These are phyloP conservation scores for Endocarpon pusillum DNA, from an alignment of 495 filamentous ascomycete genomes.

Conservation along the genomic window DNA sequence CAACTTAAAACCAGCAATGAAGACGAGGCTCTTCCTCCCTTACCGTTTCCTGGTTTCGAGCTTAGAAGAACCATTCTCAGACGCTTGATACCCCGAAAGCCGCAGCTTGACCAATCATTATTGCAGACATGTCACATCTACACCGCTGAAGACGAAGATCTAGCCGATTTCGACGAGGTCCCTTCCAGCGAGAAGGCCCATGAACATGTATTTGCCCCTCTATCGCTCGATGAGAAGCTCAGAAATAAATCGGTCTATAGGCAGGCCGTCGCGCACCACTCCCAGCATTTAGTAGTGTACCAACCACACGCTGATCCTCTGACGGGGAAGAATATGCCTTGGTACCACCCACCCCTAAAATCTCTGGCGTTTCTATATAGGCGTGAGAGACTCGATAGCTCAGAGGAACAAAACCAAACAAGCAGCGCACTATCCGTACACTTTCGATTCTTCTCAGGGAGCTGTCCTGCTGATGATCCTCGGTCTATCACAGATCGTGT, in stretches of 20 bases:
- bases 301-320: constrained; percentile 55
- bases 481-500: constrained; percentile 33
- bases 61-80: constrained; percentile 47
- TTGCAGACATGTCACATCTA: constrained; percentile 71
- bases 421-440: constrained; percentile 17
- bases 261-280: too few species aligned
- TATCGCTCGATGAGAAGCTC: too few species aligned
- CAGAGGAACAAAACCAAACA: too few species aligned
- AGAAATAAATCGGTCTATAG: constrained; percentile 8
- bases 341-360: constrained; percentile 66
- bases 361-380: constrained; percentile 49
- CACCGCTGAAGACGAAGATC: constrained; percentile 5
- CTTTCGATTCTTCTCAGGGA: constrained; percentile 14
- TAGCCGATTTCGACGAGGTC: constrained; percentile 2
- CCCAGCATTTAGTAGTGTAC: constrained; percentile 63
- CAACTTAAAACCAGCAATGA: constrained; percentile 2
- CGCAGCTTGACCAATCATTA: constrained; percentile 49
- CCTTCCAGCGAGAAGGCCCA: constrained; percentile 5
- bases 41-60: constrained; percentile 31
- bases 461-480: constrained; percentile 14
- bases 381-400: too few species aligned
- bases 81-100: constrained; percentile 66
- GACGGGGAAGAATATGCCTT: constrained; percentile 49
- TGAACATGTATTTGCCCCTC: too few species aligned
- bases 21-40: constrained; percentile 14